A percentile compares a stretch with the other conserved stretches of the same genome.
Conservation (phyloP, 225 moss, liverwort and hornwort genomes). For the Lunularia cruciata region DNA sequence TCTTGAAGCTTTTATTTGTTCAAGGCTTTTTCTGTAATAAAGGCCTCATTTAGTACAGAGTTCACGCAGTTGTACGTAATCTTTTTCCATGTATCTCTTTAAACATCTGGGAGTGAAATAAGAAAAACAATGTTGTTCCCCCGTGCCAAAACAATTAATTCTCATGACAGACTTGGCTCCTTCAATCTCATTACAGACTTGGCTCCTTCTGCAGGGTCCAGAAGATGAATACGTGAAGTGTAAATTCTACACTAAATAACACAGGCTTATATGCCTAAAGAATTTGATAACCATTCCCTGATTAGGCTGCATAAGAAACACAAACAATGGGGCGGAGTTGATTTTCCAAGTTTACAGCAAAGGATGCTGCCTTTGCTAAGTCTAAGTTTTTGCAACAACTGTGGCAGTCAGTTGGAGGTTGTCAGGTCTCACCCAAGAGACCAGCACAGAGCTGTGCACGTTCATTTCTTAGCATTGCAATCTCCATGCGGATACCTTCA, state of each 20-base stretch:
- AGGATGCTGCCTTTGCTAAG: constrained; percentile 23
- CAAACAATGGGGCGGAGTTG: constrained; percentile 30
- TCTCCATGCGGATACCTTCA: constrained; percentile 99
- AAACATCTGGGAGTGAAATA: constrained; percentile 25
- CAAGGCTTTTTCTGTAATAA: constrained; percentile 25
- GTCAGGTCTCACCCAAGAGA: constrained; percentile 92
- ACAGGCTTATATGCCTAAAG: constrained; percentile 53
- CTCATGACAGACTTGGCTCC: constrained; percentile 52
- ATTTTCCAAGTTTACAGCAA: constrained; percentile 34
- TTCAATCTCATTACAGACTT: constrained; percentile 47
- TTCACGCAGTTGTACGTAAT: constrained; percentile 29
- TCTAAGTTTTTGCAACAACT: constrained; percentile 26
- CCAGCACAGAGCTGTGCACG: constrained; percentile 99
- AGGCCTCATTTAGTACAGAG: constrained; percentile 29
- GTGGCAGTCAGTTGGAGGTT: constrained; percentile 33
- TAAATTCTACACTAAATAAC: constrained; percentile 59
- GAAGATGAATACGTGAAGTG: constrained; percentile 39
- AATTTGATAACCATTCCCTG: constrained; percentile 44
- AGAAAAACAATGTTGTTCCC: constrained; percentile 36
- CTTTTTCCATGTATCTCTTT: constrained; percentile 16
- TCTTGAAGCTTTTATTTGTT: constrained; percentile 38
- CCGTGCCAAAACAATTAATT: constrained; percentile 41
- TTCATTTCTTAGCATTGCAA: constrained; percentile 95
- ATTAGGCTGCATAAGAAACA: constrained; percentile 33
- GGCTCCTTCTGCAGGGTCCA: constrained; percentile 42